A percentile compares a stretch with the other conserved stretches of the same genome.
Conservation (phyloP, 2,329 filamentous ascomycete species). For the Hypoxylon sp. region DNA sequence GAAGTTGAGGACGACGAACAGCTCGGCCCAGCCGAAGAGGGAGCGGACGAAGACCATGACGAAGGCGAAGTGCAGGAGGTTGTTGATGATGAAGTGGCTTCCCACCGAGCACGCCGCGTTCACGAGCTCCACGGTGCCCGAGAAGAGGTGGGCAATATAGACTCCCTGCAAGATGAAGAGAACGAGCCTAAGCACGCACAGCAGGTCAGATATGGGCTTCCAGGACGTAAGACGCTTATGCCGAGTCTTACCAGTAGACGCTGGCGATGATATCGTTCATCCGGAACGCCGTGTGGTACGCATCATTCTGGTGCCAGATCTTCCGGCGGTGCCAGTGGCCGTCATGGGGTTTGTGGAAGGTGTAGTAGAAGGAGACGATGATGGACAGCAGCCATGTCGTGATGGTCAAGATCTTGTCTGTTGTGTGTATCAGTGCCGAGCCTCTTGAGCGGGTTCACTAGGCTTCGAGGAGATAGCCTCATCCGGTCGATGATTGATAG, state of each 20-base stretch:
- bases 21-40: constrained; percentile 77
- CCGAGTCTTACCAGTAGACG: constrained; percentile 74
- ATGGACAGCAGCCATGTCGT: constrained; percentile 79
- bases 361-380: constrained; percentile 77
- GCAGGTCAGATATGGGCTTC: background rate
- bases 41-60: constrained; percentile 82
- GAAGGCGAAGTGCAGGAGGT: constrained; percentile 82
- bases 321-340: constrained; percentile 64
- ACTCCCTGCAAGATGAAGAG: constrained; percentile 78
- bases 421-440: background rate
- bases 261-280: constrained; percentile 70
- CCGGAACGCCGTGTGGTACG: constrained; percentile 75
- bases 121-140: constrained; percentile 66
- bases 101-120: constrained; percentile 79
- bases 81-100: constrained; percentile 85
- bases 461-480: background rate
- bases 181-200: constrained; percentile 69
- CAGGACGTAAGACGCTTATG: background rate
- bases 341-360: constrained; percentile 69
- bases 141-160: constrained; percentile 81
- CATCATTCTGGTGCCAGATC: constrained; percentile 78
- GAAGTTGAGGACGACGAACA: constrained; percentile 82
- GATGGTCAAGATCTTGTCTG: constrained; percentile 75
- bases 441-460: background rate
- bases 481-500: background rate